phyloP scores from a whole-genome alignment of 176 grass and related monocot genomes.

The Elaeis guineensis region DNA sequence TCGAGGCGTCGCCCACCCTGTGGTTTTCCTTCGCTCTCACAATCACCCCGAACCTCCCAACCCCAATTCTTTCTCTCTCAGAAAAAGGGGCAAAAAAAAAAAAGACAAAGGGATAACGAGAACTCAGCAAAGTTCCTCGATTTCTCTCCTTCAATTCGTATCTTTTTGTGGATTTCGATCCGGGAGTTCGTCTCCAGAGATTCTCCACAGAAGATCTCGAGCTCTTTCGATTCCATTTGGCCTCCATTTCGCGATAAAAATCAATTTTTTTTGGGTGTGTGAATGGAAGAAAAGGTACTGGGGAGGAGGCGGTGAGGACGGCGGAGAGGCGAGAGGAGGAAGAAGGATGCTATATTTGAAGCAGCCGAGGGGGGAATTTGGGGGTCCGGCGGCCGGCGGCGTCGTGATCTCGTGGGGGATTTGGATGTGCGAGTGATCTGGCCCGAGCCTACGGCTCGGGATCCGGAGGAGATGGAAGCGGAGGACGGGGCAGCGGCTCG shows the following conservation, averaged over 20 bases:
- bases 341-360: conserved; percentile 63
- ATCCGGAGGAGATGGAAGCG: conserved; percentile 26
- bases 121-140: too few relatives aligned
- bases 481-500: conserved; percentile 12
- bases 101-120: background rate
- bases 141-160: too few relatives aligned
- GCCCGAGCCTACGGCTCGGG: conserved; percentile 18
- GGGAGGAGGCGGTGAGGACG: background rate
- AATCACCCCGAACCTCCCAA: background rate
- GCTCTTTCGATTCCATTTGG: conserved; percentile 14
- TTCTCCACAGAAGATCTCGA: conserved; percentile 1
- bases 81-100: too few relatives aligned
- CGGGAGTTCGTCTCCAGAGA: too few relatives aligned
- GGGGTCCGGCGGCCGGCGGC: conserved; percentile 18
- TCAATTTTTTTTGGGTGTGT: background rate
- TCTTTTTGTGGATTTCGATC: too few relatives aligned
- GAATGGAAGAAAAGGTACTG: conserved; percentile 14
- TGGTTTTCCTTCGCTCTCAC: conserved; percentile 29
- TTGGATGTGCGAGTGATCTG: conserved; percentile 24
- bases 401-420: conserved; percentile 16
- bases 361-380: conserved; percentile 50
- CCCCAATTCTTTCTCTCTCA: conserved; percentile 4
- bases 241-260: background rate
- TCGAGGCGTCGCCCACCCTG: conserved; percentile 22
- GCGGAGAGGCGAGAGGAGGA: conserved; percentile 15